Evolutionary conservation across 768 basidiomycete species (phyloP).

Genomic region (Rhizopogon rudus): DNA sequence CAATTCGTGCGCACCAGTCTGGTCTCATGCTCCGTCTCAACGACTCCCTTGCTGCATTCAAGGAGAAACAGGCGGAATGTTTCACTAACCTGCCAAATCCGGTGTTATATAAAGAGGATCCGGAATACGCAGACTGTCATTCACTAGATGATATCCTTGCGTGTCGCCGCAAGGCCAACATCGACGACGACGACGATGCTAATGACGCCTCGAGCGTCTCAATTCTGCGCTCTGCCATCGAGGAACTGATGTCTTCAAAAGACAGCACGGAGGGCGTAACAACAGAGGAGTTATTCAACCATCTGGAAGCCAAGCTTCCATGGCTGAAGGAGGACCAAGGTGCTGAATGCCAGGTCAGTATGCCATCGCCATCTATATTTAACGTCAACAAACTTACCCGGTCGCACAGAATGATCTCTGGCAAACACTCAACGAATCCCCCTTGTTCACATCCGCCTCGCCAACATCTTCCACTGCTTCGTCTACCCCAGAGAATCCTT

Average conservation of each 20-base stretch:
- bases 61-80: conserved; percentile 48
- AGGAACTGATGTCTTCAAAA: conserved; percentile 39
- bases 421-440: conserved; percentile 47
- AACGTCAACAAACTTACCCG: conserved; percentile 1
- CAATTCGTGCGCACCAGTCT: conserved; percentile 57
- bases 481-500: conserved; percentile 12
- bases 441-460: conserved; percentile 43
- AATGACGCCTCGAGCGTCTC: conserved; percentile 43
- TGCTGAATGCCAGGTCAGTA: conserved; percentile 47
- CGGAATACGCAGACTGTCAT: conserved; percentile 38
- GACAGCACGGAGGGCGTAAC: conserved; percentile 34
- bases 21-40: conserved; percentile 50
- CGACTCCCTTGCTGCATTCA: conserved; percentile 49
- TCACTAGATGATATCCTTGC: conserved; percentile 37
- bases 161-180: conserved; percentile 2
- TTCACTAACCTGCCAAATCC: conserved; percentile 55
- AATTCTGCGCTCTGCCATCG: conserved; percentile 59
- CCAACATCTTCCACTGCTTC: conserved; percentile 5
- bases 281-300: conserved; percentile 55
- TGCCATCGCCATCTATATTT: background rate
- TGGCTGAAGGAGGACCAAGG: conserved; percentile 55
- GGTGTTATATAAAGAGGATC: conserved; percentile 44
- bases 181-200: conserved; percentile 8
- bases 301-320: conserved; percentile 52
- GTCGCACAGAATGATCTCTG: conserved; percentile 46